Conservation (phyloP, 371 early-diverging fungal species). For the Vairimorpha apis region DNA sequence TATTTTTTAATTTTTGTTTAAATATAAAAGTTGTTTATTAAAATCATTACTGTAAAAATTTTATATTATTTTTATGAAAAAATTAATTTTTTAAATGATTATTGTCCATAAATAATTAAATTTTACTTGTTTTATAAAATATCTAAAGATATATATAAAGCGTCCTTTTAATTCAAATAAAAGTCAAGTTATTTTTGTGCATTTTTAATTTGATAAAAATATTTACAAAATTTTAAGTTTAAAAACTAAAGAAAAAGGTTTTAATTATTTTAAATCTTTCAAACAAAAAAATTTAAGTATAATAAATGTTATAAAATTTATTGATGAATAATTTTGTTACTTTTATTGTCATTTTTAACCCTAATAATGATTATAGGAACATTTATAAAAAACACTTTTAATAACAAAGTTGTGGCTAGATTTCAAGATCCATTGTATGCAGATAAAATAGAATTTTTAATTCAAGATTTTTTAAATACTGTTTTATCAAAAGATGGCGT, state of each 20-base stretch:
- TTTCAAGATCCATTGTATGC: constrained; percentile 1
- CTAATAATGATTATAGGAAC: constrained; percentile 47
- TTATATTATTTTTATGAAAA: not conserved
- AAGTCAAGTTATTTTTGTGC: no score
- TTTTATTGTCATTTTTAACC: not conserved
- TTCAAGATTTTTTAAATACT: constrained; percentile 35
- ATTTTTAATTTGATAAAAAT: no score
- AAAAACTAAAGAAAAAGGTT: not conserved
- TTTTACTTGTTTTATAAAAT: no score
- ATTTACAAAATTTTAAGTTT: not conserved
- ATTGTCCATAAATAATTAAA: not conserved
- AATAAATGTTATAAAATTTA: no score
- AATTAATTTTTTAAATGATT: not conserved
- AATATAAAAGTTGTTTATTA: not conserved
- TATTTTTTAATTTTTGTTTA: no score
- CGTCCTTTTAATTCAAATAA: no score
- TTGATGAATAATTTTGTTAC: no score
- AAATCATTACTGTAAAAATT: not conserved
- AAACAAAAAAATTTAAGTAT: not conserved
- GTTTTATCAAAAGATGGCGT: constrained; percentile 9
- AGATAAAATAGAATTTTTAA: constrained; percentile 38
- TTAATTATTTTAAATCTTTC: not conserved
- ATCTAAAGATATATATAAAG: no score
- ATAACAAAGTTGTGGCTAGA: constrained; percentile 24
- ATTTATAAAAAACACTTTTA: constrained; percentile 29